Conservation (phyloP, 2,329 filamentous ascomycete genomes). For the Shiraia sp. region DNA sequence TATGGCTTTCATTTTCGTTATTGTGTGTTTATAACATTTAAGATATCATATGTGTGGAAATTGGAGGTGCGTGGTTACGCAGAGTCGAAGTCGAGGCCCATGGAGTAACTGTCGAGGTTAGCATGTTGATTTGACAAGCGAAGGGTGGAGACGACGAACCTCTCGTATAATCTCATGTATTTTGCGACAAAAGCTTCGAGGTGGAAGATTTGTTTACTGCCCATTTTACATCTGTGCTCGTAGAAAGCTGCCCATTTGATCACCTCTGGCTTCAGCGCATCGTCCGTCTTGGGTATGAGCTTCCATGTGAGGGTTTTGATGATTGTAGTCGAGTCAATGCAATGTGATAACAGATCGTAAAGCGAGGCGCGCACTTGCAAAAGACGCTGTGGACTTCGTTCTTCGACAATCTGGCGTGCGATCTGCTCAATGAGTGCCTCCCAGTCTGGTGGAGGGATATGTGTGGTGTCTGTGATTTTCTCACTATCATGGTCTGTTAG, state of each 20-base stretch:
- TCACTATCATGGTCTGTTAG: constrained; percentile 62
- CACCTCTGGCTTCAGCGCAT: constrained; percentile 86
- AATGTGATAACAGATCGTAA: constrained; percentile 97
- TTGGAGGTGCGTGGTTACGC: constrained; percentile 6
- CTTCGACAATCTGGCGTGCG: constrained; percentile 89
- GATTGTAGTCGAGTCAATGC: constrained; percentile 92
- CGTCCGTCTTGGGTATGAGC: constrained; percentile 83
- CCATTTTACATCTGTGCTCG: constrained; percentile 90
- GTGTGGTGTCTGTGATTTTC: constrained; percentile 82
- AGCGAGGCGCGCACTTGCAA: constrained; percentile 87
- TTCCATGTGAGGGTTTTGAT: constrained; percentile 95
- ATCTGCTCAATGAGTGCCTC: constrained; percentile 87
- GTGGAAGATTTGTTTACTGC: constrained; percentile 96
- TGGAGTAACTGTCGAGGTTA: constrained; percentile 55
- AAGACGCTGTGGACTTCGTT: constrained; percentile 88
- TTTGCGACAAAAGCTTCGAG: constrained; percentile 98
- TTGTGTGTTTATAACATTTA: background rate
- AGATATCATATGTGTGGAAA: background rate
- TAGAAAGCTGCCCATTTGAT: constrained; percentile 97
- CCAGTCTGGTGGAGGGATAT: constrained; percentile 95
- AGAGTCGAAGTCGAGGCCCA: constrained; percentile 67
- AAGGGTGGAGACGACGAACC: constrained; percentile 57
- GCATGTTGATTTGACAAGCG: background rate
- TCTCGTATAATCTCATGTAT: constrained; percentile 95
- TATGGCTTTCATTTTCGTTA: too few relatives aligned